Base-by-base conservation (phyloP, 2,329 filamentous ascomycete species). In the Lomentospora prolificans region DNA sequence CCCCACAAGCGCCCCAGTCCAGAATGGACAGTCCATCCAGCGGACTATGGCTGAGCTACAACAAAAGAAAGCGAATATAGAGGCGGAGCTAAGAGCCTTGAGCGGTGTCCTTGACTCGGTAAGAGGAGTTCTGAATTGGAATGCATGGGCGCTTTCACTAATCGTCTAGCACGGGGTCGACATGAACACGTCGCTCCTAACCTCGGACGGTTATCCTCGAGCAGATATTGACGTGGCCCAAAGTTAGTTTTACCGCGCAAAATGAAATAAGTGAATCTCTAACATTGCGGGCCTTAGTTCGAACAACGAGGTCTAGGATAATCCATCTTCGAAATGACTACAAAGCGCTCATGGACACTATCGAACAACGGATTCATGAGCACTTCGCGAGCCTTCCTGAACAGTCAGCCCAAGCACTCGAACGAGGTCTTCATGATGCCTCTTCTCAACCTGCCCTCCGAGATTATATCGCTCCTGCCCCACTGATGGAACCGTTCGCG, bases 221-320 rank as follows among this genome's bases (percentile, higher is more conserved):
- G 86, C 89, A 64, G 94, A 99, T 70, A 85, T 99, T 60, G 94
- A 99, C 69, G 87, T 99, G 60, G 87, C 94, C 25, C 92, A 96
- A 72, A 94, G 90, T 94, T 82, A 61, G 14, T 53, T 8, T 33
- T 8, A 24, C 3, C 4, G 12, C 10, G 44, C n/a, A 19, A 14
- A 2, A 39, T 25, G 30, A 6, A 4, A 39, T 8, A 52, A 36
- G 28, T 17, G 10, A 17, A 50, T 5, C 24, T 27, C 55, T 61
- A 53, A 61, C 44, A 24, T 9, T 17, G 44, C 17, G 17, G 55
- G 36, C 8, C n/a, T 30, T 64, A 95, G 89, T 99, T 66, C 89
- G 94, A 59, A 96, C 90, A n/a, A 96, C 91, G 36, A 81, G 94
- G 69, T 82, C 91, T 27, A 85, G 89, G 58, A 96, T 99, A 62